These are phyloP conservation scores for Colletotrichum musicola DNA, from an alignment of 2,329 filamentous ascomycete species.

Conservation along the genomic window DNA sequence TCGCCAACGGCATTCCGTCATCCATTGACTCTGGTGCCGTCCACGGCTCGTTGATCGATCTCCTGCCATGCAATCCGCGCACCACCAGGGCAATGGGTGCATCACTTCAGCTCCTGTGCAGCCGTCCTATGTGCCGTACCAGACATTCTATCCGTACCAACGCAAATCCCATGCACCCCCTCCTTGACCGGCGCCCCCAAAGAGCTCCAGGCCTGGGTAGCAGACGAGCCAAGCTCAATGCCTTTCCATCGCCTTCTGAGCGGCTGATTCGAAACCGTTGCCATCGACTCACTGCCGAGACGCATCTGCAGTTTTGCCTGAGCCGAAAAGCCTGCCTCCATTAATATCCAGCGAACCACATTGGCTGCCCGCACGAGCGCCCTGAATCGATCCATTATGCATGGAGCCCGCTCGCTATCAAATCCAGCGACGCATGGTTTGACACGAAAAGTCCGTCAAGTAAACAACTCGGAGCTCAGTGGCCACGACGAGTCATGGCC, in stretches of 20 bases:
- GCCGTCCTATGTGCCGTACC: background rate
- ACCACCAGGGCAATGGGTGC: conserved; percentile 2
- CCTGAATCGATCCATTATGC: conserved; percentile 16
- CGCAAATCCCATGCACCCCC: conserved; percentile 1
- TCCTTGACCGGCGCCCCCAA: background rate
- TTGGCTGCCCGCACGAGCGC: conserved; percentile 3
- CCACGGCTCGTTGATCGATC: conserved; percentile 8
- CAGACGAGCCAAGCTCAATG: conserved; percentile 4
- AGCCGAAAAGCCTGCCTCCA: background rate
- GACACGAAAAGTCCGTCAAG: conserved; percentile 23
- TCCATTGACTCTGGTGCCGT: conserved; percentile 25
- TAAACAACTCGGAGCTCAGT: conserved; percentile 26
- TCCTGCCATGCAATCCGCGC: conserved; percentile 12
- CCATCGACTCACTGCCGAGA: conserved; percentile 1
- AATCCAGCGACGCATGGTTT: conserved; percentile 16
- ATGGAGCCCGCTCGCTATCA: conserved; percentile 13
- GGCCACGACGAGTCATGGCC: conserved; percentile 33
- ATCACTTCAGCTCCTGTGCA: conserved; percentile 1
- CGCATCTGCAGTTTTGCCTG: conserved; percentile 5
- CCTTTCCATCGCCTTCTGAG: conserved; percentile 18
- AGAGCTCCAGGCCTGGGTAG: conserved; percentile 8
- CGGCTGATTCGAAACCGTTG: conserved; percentile 12
- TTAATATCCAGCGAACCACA: conserved; percentile 14
- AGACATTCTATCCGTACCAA: background rate
- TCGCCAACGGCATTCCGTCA: conserved; percentile 34